Base-by-base conservation (phyloP, 2,329 filamentous ascomycete genomes). In the Botrytis pseudocinerea region DNA sequence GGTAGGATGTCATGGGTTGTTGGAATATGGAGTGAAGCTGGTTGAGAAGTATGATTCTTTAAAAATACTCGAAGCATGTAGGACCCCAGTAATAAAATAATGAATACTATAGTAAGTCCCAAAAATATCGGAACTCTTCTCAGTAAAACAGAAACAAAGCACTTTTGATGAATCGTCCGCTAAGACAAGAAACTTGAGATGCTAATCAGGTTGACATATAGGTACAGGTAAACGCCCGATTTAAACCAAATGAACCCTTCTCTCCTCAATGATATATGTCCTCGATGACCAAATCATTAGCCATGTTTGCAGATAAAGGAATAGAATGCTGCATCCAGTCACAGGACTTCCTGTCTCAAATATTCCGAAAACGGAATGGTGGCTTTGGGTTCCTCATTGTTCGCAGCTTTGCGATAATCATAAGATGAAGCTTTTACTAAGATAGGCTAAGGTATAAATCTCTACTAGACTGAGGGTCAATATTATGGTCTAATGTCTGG, bases 271-370 rank as follows among this genome's bases (percentile, higher is more conserved):
- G 7, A 68, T 42, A 68, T 57, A 68, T 28, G 1, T 3, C 6
- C 28, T 32, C 32, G 9, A 28, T 4, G 9, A 16, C 42, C 32
- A 10, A 16, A 25, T n/a, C 22, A 5, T 7, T 16, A 28, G 42
- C 1, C 35, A 68, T 22, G 35, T 68, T 68, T 68, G 48, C 48
- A 68, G 65, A 68, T 38, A 68, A 68, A 68, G 48, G 16, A 57
- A 42, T 5, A 32, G 32, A 68, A 42, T 28, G 42, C 48, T 48
- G 65, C 25, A 68, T 57, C 65, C 65, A 68, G 48, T 57, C 65
- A 57, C 65, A 68, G 65, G 35, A n/a, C 65, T 57, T 54, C 35
- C 35, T 42, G 48, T n/a, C 35, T 42, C 51, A 6, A 5, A 38
- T 32, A 25, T 54, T 68, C 48, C n/a, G 65, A 68, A 54, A 57